Base-by-base conservation (phyloP, 768 basidiomycete genomes). In the Hirschioporus abietinus region DNA sequence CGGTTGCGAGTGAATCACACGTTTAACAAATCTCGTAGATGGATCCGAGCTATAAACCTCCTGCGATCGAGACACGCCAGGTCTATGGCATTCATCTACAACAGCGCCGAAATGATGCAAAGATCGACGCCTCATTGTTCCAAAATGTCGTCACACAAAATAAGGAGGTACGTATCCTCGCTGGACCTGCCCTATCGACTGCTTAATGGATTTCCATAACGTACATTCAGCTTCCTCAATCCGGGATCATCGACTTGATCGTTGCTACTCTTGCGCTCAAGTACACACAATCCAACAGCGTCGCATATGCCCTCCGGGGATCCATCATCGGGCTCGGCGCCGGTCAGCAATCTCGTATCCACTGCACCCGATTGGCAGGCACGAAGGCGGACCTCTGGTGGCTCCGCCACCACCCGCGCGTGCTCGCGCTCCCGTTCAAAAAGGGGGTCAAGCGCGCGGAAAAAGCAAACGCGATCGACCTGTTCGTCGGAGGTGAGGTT, bases 301-400 rank as follows among this genome's bases (percentile, higher is more conserved):
- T 99, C 64, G 91, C 96, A 34, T 99, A 97, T 74, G 94, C 96
- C 0, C 89, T 88, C 72, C 90, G 88, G 72, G 97, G 97, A 15
- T 88, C 95, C 17, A 91, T 96, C 75, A 85, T 99, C 71, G 97
- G 96, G 61, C 90, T 98, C 61, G 97, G 97, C 35, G 97, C 97
- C 0, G 97, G 96, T 15, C 97, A 99, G 74, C 97, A 99, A 76
- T 99, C 96, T 5, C 92, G 97, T 57, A 99, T 99, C 74, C 97
- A 99, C 82, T 99, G 97, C 80, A 99, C 97, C 18, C 92, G 97
- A 34, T 89, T 99, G 60, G 97, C 97, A 1, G 97, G 97, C 2
- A 87, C 89, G 64, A 99, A 99, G 79, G 95, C 96, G n/a, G 97
- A 99, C 79, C 84, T 95, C 70, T 99, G 97, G 97, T 99, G 97